Evolutionary conservation across 768 basidiomycete genomes (phyloP).

Genomic region (Termitomyces sp.): DNA sequence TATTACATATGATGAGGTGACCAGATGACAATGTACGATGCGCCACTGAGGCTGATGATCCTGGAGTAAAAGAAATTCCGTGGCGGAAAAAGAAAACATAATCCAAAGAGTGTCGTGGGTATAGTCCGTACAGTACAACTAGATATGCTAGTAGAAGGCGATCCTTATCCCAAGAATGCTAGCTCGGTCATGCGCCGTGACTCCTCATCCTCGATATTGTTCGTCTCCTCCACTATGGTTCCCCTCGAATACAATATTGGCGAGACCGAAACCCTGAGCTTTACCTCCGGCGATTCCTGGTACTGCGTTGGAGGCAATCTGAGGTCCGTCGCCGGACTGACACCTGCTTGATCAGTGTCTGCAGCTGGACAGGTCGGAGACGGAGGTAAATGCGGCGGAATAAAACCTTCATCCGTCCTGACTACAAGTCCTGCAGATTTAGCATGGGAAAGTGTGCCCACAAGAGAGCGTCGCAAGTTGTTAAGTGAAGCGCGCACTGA

Average conservation of each 20-base stretch:
- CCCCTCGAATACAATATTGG: constrained; percentile 58
- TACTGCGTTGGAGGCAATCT: constrained; percentile 2
- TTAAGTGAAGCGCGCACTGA: constrained; percentile 32
- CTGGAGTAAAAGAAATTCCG: neutral
- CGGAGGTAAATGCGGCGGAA: constrained; percentile 32
- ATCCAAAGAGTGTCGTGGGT: neutral
- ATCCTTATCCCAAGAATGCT: constrained; percentile 50
- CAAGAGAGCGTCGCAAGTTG: constrained; percentile 42
- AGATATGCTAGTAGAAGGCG: constrained; percentile 1
- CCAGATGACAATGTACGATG: neutral
- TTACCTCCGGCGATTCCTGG: constrained; percentile 7
- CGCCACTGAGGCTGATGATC: constrained; percentile 1
- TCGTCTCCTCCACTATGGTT: constrained; percentile 49
- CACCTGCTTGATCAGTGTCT: constrained; percentile 6
- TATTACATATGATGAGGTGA: neutral
- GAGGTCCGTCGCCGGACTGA: constrained; percentile 1
- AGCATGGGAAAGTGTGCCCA: constrained; percentile 26
- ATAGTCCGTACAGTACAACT: neutral
- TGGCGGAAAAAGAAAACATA: neutral
- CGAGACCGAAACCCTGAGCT: constrained; percentile 35
- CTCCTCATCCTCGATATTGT: constrained; percentile 62
- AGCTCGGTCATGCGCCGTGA: constrained; percentile 64
- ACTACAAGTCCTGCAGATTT: constrained; percentile 9
- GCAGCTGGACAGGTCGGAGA: constrained; percentile 26
- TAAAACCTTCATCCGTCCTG: constrained; percentile 21